These are phyloP conservation scores for Bolboschoenus planiculmis DNA, from an alignment of 176 grass and related monocot species.

Conservation along the genomic window DNA sequence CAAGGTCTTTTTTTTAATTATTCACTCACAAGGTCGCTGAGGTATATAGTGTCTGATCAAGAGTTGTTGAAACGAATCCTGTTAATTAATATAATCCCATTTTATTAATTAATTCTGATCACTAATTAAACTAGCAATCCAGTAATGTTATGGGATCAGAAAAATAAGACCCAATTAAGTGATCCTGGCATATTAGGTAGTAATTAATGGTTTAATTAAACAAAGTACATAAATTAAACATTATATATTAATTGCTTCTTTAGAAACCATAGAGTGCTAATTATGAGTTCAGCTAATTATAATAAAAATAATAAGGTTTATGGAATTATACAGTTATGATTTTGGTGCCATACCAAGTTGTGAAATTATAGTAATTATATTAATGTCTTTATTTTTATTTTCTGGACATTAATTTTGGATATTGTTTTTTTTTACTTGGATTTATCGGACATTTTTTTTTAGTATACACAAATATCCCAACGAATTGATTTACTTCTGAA, in stretches of 20 bases:
- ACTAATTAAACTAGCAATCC: neutral
- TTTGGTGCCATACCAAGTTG: too few species aligned
- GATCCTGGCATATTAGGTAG: neutral
- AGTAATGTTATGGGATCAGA: neutral
- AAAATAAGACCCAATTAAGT: neutral
- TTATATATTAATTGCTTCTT: neutral
- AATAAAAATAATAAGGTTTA: neutral
- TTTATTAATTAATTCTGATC: neutral
- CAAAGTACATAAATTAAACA: neutral
- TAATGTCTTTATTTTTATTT: too few species aligned
- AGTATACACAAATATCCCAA: too few species aligned
- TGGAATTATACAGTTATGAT: neutral
- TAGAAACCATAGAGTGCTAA: neutral
- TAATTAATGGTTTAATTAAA: neutral
- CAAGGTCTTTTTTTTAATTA: too few species aligned
- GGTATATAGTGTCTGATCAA: neutral
- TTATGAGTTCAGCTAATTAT: neutral
- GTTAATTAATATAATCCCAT: neutral
- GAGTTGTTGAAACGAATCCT: slow-evolving; percentile 3
- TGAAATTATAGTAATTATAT: too few species aligned
- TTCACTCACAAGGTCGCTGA: neutral
- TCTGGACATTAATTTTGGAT: too few species aligned
- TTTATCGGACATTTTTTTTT: too few species aligned
- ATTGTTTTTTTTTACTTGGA: too few species aligned
- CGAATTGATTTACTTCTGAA: too few species aligned